A percentile compares a stretch with the other conserved stretches of the same genome.
Conservation (phyloP, 352 stramenopile species). For the Elongisporangium undulatum region DNA sequence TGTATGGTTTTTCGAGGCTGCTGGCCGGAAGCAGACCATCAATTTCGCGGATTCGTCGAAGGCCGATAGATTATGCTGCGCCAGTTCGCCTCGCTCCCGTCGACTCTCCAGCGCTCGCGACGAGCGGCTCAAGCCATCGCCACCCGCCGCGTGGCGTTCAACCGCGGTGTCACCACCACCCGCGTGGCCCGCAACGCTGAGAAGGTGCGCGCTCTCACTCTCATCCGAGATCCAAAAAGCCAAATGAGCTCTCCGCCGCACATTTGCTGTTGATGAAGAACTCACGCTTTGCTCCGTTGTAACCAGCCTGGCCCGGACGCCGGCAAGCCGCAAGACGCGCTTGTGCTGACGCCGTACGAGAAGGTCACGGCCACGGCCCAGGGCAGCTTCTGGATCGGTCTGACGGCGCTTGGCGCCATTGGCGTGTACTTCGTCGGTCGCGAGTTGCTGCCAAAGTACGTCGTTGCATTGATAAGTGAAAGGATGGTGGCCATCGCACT, state of each 20-base stretch:
- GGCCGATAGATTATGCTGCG: constrained; percentile 25
- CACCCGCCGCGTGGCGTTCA: constrained; percentile 8
- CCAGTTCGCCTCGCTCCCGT: constrained; percentile 12
- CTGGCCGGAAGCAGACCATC: neutral
- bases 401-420: constrained; percentile 75
- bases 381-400: constrained; percentile 85
- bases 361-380: constrained; percentile 91
- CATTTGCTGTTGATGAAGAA: neutral
- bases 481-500: neutral
- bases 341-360: constrained; percentile 92
- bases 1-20: neutral
- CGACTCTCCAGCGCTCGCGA: constrained; percentile 10
- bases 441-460: constrained; percentile 88
- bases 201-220: constrained; percentile 38
- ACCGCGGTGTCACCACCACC: constrained; percentile 36
- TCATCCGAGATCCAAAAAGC: neutral
- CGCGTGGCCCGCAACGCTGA: constrained; percentile 47
- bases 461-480: constrained; percentile 5
- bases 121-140: constrained; percentile 18
- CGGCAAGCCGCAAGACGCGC: constrained; percentile 49
- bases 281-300: neutral
- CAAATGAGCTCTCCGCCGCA: neutral
- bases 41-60: constrained; percentile 1
- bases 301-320: constrained; percentile 24
- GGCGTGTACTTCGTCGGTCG: constrained; percentile 92